A percentile compares a stretch with the other conserved stretches of the same genome.
These are phyloP conservation scores for Boletales sp. DNA, from an alignment of 768 basidiomycete species.

Conservation along the genomic window DNA sequence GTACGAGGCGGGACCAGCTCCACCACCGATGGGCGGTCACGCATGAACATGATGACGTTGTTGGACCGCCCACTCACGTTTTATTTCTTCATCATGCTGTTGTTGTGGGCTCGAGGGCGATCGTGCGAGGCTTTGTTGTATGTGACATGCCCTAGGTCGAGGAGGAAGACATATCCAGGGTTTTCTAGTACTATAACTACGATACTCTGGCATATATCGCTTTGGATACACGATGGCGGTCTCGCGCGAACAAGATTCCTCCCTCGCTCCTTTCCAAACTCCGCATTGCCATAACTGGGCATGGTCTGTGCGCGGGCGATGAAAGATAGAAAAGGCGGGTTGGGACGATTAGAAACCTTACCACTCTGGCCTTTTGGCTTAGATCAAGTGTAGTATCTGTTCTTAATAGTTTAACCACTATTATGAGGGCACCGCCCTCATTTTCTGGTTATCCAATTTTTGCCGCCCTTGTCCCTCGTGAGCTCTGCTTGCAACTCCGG, in stretches of 20 bases:
- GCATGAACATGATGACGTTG: constrained; percentile 37
- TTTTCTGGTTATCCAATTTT: constrained; percentile 51
- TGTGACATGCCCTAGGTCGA: constrained; percentile 17
- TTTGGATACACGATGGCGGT: constrained; percentile 19
- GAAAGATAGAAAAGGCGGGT: constrained; percentile 9
- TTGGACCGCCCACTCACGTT: constrained; percentile 6
- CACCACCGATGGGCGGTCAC: constrained; percentile 75
- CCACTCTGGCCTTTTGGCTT: constrained; percentile 59
- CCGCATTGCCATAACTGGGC: neutral
- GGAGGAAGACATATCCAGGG: constrained; percentile 3
- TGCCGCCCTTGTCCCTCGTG: constrained; percentile 22
- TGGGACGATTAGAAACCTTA: neutral
- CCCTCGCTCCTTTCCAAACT: too few species aligned
- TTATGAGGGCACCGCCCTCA: constrained; percentile 52
- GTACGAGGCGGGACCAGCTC: constrained; percentile 69
- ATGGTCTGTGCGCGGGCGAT: constrained; percentile 18
- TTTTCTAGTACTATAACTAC: constrained; percentile 25
- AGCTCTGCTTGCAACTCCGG: constrained; percentile 12
- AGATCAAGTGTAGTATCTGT: constrained; percentile 80
- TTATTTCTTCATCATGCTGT: constrained; percentile 9
- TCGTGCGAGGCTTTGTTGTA: constrained; percentile 27
- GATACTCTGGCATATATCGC: constrained; percentile 25
- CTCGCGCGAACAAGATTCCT: neutral
- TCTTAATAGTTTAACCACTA: constrained; percentile 61
- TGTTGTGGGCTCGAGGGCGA: constrained; percentile 27